Percentiles rank a stretch among this genome's conserved stretches.
Evolutionary conservation across 2,329 filamentous ascomycete genomes (phyloP).

Genomic region (Exophiala alcalophila): DNA sequence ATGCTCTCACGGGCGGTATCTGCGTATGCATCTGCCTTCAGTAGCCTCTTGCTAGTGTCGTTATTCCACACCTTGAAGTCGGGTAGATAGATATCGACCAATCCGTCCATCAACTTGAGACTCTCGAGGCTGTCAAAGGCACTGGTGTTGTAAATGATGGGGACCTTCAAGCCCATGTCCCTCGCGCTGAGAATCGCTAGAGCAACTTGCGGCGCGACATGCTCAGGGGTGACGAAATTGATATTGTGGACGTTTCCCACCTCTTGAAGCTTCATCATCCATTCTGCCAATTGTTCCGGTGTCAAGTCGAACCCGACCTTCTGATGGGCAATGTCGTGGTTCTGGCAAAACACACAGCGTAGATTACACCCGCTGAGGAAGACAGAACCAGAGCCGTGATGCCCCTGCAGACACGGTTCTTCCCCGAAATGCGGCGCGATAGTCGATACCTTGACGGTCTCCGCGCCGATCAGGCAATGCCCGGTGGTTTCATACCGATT

Average conservation of each 20-base stretch:
- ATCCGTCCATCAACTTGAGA: constrained; percentile 68
- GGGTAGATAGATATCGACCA: constrained; percentile 83
- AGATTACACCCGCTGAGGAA: constrained; percentile 78
- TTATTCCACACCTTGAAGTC: constrained; percentile 81
- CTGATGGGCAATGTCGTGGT: constrained; percentile 78
- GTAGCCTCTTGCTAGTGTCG: constrained; percentile 63
- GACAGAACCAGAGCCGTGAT: constrained; percentile 74
- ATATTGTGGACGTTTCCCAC: constrained; percentile 84
- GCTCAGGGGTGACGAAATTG: constrained; percentile 82
- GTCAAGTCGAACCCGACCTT: constrained; percentile 76
- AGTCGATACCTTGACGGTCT: constrained; percentile 74
- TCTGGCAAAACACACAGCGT: constrained; percentile 73
- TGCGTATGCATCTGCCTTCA: constrained; percentile 77
- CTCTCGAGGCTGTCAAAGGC: constrained; percentile 74
- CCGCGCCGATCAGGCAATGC: constrained; percentile 70
- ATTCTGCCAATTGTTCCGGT: constrained; percentile 73
- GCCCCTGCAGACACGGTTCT: constrained; percentile 79
- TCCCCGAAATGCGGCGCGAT: constrained; percentile 85
- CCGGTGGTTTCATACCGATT: constrained; percentile 79
- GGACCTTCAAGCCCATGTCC: constrained; percentile 65
- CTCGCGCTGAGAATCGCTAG: constrained; percentile 71
- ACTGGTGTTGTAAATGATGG: constrained; percentile 82
- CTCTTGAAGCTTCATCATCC: constrained; percentile 79
- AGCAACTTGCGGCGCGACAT: constrained; percentile 79
- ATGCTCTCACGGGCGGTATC: constrained; percentile 71